Conservation (phyloP, 768 basidiomycete genomes). For the Russula olivacea region DNA sequence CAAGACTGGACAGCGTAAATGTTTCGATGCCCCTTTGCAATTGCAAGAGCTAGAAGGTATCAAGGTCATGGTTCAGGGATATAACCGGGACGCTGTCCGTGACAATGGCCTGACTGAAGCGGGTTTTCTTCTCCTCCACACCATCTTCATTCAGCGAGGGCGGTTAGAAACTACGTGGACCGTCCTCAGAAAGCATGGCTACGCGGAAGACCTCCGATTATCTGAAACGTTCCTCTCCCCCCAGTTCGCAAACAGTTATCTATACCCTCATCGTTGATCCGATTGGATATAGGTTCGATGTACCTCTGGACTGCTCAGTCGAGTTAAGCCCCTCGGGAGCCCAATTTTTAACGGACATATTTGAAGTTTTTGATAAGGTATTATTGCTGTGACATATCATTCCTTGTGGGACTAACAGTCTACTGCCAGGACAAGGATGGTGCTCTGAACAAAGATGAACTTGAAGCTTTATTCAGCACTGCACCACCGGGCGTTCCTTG, state of each 20-base stretch:
- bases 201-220: slow-evolving; percentile 88
- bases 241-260: slow-evolving; percentile 49
- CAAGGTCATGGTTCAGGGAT: slow-evolving; percentile 80
- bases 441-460: slow-evolving; percentile 74
- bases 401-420: background rate
- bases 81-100: slow-evolving; percentile 67
- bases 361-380: slow-evolving; percentile 92
- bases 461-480: slow-evolving; percentile 87
- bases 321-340: slow-evolving; percentile 93
- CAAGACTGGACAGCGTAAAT: slow-evolving; percentile 62
- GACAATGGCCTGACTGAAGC: slow-evolving; percentile 83
- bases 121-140: slow-evolving; percentile 92
- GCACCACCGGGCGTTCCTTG: slow-evolving; percentile 93
- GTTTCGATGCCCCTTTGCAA: slow-evolving; percentile 91
- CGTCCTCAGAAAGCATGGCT: slow-evolving; percentile 89
- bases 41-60: slow-evolving; percentile 94
- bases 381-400: background rate
- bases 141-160: slow-evolving; percentile 93
- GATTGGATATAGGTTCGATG: slow-evolving; percentile 65
- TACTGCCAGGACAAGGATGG: slow-evolving; percentile 83
- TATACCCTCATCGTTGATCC: slow-evolving; percentile 21
- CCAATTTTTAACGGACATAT: slow-evolving; percentile 95
- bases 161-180: slow-evolving; percentile 98
- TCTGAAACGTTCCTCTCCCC: slow-evolving; percentile 85
- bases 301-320: slow-evolving; percentile 89